A percentile compares a stretch with the other conserved stretches of the same genome.
Conservation (phyloP, 805 yeast species). For the Cyberlindnera americana region DNA sequence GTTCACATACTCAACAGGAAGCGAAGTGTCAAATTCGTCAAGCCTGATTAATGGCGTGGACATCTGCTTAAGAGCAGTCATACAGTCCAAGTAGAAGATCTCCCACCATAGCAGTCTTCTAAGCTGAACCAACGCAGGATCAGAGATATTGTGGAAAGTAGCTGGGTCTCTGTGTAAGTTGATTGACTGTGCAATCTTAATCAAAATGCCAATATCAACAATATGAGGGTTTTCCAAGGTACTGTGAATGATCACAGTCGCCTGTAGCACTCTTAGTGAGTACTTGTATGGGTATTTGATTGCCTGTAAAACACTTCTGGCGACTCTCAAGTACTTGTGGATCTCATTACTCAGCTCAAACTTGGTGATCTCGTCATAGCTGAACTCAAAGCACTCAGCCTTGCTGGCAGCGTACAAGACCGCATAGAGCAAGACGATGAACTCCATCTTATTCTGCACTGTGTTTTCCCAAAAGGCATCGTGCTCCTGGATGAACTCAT, state of each 20-base stretch:
- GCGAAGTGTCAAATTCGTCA: constrained; percentile 53
- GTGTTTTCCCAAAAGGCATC: constrained; percentile 44
- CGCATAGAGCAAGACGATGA: constrained; percentile 48
- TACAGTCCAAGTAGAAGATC: constrained; percentile 54
- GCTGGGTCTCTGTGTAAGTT: constrained; percentile 60
- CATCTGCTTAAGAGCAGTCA: constrained; percentile 53
- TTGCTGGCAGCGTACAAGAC: constrained; percentile 56
- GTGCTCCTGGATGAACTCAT: constrained; percentile 42
- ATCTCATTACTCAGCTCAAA: constrained; percentile 40
- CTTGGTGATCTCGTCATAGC: constrained; percentile 34
- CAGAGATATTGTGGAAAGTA: constrained; percentile 45
- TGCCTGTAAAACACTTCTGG: constrained; percentile 46
- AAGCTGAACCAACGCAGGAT: constrained; percentile 45
- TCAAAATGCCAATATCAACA: constrained; percentile 52
- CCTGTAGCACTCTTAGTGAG: constrained; percentile 39
- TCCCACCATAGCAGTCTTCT: constrained; percentile 68
- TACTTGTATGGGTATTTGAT: constrained; percentile 47
- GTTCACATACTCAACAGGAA: constrained; percentile 45
- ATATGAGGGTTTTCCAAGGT: constrained; percentile 54
- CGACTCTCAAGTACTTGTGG: constrained; percentile 46
- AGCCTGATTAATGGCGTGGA: constrained; percentile 49
- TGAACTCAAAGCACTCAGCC: constrained; percentile 56
- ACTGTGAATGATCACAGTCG: constrained; percentile 48
- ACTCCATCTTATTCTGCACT: constrained; percentile 36
- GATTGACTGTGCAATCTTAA: constrained; percentile 52